Percentiles rank a stretch among this genome's conserved stretches.
Conservation (phyloP, 1,284 basidiomycete species). For the Ganoderma resinaceum region DNA sequence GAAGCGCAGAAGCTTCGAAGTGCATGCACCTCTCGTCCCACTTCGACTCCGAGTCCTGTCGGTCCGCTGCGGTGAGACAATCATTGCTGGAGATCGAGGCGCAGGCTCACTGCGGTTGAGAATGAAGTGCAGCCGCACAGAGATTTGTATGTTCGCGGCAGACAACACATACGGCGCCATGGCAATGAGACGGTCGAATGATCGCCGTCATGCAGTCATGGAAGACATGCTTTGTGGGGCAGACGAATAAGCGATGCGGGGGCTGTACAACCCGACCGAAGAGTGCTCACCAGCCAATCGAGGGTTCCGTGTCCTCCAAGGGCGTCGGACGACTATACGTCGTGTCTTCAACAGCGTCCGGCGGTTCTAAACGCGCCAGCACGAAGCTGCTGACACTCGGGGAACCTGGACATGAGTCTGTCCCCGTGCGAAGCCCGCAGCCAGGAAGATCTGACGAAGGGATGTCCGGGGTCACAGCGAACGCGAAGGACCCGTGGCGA, state of each 20-base stretch:
- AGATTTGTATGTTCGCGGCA: not conserved
- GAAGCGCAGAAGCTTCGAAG: not conserved
- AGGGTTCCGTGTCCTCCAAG: not conserved
- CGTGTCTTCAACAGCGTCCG: not conserved
- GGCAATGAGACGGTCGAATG: not conserved
- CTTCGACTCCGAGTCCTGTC: not conserved
- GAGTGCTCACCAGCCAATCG: not conserved
- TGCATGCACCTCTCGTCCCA: not conserved
- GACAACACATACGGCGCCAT: not conserved
- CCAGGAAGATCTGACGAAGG: not conserved
- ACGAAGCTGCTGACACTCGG: not conserved
- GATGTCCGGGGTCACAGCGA: conserved; percentile 22
- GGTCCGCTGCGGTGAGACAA: not conserved
- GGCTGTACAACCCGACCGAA: not conserved
- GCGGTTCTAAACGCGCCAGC: not conserved
- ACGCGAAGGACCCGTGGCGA: not conserved
- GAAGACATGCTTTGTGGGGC: not conserved
- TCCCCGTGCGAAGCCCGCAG: not conserved
- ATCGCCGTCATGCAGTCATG: not conserved
- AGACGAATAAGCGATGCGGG: not conserved
- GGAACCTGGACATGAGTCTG: not conserved
- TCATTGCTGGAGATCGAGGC: not conserved
- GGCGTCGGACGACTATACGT: not conserved
- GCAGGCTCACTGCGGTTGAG: not conserved
- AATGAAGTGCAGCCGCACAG: not conserved